Evolutionary conservation across 768 basidiomycete species (phyloP), one percentile per base, ranked within the genome.

Genomic region (Termitomyces sp.): DNA sequence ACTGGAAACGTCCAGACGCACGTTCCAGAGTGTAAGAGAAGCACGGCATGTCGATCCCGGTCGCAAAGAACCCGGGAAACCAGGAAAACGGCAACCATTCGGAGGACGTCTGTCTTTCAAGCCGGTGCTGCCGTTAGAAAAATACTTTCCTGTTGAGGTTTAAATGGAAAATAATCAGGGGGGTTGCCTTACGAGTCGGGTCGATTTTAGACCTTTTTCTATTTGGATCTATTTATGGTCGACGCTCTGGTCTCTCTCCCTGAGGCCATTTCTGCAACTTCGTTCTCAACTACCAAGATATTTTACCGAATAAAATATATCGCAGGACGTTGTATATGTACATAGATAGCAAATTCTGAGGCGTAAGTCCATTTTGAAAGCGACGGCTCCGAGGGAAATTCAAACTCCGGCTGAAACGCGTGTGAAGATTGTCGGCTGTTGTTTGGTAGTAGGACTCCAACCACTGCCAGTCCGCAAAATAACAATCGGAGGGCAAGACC

Each of bases 401-500:
- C 45, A 63, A 66, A 62, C 65, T 70, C 68, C 62, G 70, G 43
- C 47, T 64, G 61, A 66, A 67, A 64, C 47, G 65, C 64, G 69
- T 68, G 67, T 59, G 68, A 68, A 67, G 52, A 37, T 60, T 67
- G 63, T 60, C 60, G 60, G 60, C 40, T 32, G 51, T 57, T 65
- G 57, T 65, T 61, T 65, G 63, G 67, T 64, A 29, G 51, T 66
- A 73, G 79, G 80, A 81, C 80, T 79, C 79, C 80, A 74, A 80
- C 77, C 77, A 79, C 80, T 76, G 71, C 72, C 67, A 67, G 61
- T 63, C 66, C 71, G 69, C 68, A 69, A 72, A 75, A 71, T 72
- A 74, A 74, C 69, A 70, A 64, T 62, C 69, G 65, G 66, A 58
- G 73, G 75, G 67, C 73, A 76, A 79, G 88, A 89, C 88, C 88